Base-by-base conservation (phyloP, 2,329 filamentous ascomycete species). In the Fusarium cyanostomum region DNA sequence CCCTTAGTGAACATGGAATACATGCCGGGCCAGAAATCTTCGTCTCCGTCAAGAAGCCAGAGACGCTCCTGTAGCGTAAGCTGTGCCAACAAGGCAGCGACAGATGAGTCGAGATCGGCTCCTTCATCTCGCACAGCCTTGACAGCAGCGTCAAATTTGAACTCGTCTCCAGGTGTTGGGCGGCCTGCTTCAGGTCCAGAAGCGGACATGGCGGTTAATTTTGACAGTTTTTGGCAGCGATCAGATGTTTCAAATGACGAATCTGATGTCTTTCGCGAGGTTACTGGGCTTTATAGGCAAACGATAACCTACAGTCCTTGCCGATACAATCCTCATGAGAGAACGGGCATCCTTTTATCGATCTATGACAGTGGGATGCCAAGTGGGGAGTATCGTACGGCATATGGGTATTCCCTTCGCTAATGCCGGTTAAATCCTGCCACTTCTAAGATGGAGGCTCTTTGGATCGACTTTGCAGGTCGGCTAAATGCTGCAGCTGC, bases 31-130 rank as follows among this genome's bases (percentile, higher is more conserved):
- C 41, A 62, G 21, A 62, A 64, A 8, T 24, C 21, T 2, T 52
- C 37, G n/a, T 62, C 58, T 3, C 58, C 61, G n/a, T 64, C 58
- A 0, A 64, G 43, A 2, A 59, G 43, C 1, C 28, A 33, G 2
- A 59, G 42, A 2, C 50, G 50, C 13, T 64, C 61, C 5, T 42
- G 4, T 2, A 31, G 18, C 3, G 18, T 26, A 2, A 62, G 39
- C 5, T 51, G 13, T 2, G 46, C 31, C 7, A 59, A 7, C 1
- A 59, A n/a, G 2, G n/a, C 10, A 5, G 43, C 30, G 9, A 24
- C 43, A 9, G 27, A 4, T 26, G 30, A 46, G 4, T 21, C 21
- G 21, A 21, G 21, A 21, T 21, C 21, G 6, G 21, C 21, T 21
- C 21, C 21, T 4, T n/a, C n/a, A 43, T 43, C 26, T 18, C 5